Percentiles rank a stretch among this genome's conserved stretches.
phyloP scores from a whole-genome alignment of 2,329 filamentous ascomycete genomes.

The Aspergillus quadrilineatus region DNA sequence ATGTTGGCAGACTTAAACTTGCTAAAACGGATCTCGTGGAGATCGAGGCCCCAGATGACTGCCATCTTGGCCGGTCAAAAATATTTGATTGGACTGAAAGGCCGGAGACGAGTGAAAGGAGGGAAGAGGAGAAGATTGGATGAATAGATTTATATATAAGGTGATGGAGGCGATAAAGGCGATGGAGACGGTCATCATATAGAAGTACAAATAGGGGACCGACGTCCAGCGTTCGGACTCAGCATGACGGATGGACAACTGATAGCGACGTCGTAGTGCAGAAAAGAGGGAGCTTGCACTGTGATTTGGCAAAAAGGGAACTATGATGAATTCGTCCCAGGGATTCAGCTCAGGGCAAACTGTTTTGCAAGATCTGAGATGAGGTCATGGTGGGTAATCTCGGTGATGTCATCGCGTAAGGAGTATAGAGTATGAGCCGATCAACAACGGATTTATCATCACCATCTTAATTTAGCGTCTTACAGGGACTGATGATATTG shows the following conservation, averaged over 20 bases:
- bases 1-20: constrained; percentile 60
- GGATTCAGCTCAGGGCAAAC: not conserved
- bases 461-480: not conserved
- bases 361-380: not conserved
- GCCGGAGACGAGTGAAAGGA: too few relatives aligned
- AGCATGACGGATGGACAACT: too few relatives aligned
- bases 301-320: not conserved
- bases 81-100: too few relatives aligned
- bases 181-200: too few relatives aligned
- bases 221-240: too few relatives aligned
- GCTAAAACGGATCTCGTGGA: constrained; percentile 57
- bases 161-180: too few relatives aligned
- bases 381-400: not conserved
- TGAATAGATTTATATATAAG: too few relatives aligned
- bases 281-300: not conserved
- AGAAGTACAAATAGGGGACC: too few relatives aligned
- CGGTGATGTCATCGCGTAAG: not conserved
- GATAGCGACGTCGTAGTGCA: not conserved
- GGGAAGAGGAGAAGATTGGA: too few relatives aligned
- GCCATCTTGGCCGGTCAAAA: constrained; percentile 31
- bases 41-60: constrained; percentile 59
- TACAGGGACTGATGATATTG: too few relatives aligned
- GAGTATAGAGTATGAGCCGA: not conserved
- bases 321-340: not conserved
- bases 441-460: not conserved